A percentile compares a stretch with the other conserved stretches of the same genome.
Evolutionary conservation across 352 stramenopile species (phyloP).

Genomic region (Phytopythium sindhum): DNA sequence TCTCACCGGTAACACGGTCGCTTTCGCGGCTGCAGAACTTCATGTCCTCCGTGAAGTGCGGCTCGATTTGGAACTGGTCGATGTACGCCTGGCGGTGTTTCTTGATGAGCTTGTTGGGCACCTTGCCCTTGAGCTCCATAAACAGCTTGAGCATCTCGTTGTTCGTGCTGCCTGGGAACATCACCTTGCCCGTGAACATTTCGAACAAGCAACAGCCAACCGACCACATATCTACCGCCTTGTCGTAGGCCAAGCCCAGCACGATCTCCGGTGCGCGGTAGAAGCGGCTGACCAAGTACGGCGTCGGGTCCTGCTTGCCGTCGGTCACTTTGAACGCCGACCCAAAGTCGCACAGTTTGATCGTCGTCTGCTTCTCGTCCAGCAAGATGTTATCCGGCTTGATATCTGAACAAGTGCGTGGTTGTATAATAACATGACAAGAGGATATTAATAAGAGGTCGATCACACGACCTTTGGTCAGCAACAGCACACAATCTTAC

Average conservation of each 20-base stretch:
- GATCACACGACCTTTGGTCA: background rate
- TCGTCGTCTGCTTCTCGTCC: slow-evolving; percentile 92
- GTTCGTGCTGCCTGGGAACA: slow-evolving; percentile 97
- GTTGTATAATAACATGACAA: background rate
- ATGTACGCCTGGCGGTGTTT: slow-evolving; percentile 75
- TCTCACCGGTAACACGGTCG: slow-evolving; percentile 74
- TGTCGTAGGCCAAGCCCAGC: slow-evolving; percentile 90
- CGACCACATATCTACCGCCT: slow-evolving; percentile 97
- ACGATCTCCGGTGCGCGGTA: slow-evolving; percentile 97
- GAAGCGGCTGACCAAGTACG: slow-evolving; percentile 98
- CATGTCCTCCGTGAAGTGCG: slow-evolving; percentile 84
- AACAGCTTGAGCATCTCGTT: slow-evolving; percentile 97
- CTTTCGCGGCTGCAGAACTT: slow-evolving; percentile 83
- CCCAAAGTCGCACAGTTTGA: slow-evolving; percentile 98
- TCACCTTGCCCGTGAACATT: slow-evolving; percentile 96
- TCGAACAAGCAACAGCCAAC: slow-evolving; percentile 96
- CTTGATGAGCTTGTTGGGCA: slow-evolving; percentile 85
- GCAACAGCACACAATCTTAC: slow-evolving; percentile 22
- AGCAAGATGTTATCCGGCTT: slow-evolving; percentile 98
- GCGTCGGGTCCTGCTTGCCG: slow-evolving; percentile 92
- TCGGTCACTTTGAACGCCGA: slow-evolving; percentile 92
- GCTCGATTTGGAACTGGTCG: slow-evolving; percentile 82
- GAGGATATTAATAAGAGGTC: slow-evolving; percentile 5
- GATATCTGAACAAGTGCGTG: slow-evolving; percentile 75
- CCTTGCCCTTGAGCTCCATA: slow-evolving; percentile 94